Evolutionary conservation across 1,139 yeast species (phyloP).

Genomic region (Hyphopichia buzzinii): DNA sequence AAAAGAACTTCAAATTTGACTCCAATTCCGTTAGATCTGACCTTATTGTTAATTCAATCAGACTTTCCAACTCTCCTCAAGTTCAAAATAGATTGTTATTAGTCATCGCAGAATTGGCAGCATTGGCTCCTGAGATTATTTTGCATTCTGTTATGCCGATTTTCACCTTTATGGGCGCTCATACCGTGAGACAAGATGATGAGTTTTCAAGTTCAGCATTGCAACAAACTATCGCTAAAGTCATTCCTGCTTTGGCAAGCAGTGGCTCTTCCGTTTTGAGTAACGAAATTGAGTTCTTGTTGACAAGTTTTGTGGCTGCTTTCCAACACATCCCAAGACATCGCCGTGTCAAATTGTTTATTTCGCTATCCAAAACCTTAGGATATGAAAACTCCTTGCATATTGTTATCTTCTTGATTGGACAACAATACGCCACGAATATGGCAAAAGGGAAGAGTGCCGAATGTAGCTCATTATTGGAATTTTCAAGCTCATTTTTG

Average conservation of each 20-base stretch:
- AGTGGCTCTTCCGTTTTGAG: conserved; percentile 50
- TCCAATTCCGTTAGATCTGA: conserved; percentile 82
- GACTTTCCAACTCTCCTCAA: conserved; percentile 89
- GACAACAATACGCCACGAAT: conserved; percentile 67
- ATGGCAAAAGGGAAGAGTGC: conserved; percentile 53
- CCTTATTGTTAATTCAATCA: conserved; percentile 82
- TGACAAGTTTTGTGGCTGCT: conserved; percentile 89
- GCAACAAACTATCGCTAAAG: conserved; percentile 86
- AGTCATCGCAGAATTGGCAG: conserved; percentile 84
- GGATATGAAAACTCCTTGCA: conserved; percentile 70
- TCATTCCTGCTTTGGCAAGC: conserved; percentile 83
- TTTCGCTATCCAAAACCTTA: conserved; percentile 73
- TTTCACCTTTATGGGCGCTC: conserved; percentile 98
- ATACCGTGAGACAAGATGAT: conserved; percentile 93
- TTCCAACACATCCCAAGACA: conserved; percentile 95
- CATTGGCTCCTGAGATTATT: conserved; percentile 86
- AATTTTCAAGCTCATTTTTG: conserved; percentile 69
- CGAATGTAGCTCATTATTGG: conserved; percentile 66
- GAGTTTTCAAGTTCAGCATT: conserved; percentile 91
- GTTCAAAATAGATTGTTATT: conserved; percentile 85
- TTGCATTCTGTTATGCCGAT: conserved; percentile 98
- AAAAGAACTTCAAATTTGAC: conserved; percentile 38
- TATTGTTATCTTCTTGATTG: conserved; percentile 71
- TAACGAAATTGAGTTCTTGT: conserved; percentile 77
- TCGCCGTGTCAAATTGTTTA: conserved; percentile 82